phyloP scores from a whole-genome alignment of 129 eudicot genomes.

The Tanacetum coccineum region DNA sequence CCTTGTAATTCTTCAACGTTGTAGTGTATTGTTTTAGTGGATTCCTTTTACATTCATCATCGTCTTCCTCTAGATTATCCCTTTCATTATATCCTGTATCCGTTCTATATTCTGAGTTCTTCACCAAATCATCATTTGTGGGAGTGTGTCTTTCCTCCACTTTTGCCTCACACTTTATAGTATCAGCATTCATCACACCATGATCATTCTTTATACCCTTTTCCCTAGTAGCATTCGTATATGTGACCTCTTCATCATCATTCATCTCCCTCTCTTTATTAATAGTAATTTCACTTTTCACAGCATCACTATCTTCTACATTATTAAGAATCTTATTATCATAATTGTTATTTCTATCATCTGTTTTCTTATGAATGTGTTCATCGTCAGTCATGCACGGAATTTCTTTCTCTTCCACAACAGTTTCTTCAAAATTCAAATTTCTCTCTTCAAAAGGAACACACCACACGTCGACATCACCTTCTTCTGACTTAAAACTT shows the following conservation, averaged over 20 bases:
- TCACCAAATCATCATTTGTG: slow-evolving; percentile 28
- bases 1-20: slow-evolving; percentile 66
- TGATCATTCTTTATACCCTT: background rate
- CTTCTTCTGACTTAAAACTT: slow-evolving; percentile 16
- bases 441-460: background rate
- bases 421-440: slow-evolving; percentile 3
- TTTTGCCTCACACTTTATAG: slow-evolving; percentile 2
- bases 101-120: slow-evolving; percentile 16
- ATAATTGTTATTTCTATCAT: background rate
- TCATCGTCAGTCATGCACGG: background rate
- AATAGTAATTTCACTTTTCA: background rate
- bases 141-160: background rate
- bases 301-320: background rate
- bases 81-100: slow-evolving; percentile 30
- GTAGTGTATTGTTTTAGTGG: slow-evolving; percentile 55
- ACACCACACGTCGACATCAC: slow-evolving; percentile 2
- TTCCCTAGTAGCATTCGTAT: background rate
- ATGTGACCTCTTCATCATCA: background rate
- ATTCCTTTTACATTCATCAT: slow-evolving; percentile 29
- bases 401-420: slow-evolving; percentile 16
- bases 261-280: background rate
- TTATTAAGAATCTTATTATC: background rate
- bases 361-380: background rate
- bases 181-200: slow-evolving; percentile 7
- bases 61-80: slow-evolving; percentile 46